Percentiles rank a stretch among this genome's conserved stretches.
Evolutionary conservation across 768 basidiomycete genomes (phyloP).

Genomic region (Heimioporus sp.): DNA sequence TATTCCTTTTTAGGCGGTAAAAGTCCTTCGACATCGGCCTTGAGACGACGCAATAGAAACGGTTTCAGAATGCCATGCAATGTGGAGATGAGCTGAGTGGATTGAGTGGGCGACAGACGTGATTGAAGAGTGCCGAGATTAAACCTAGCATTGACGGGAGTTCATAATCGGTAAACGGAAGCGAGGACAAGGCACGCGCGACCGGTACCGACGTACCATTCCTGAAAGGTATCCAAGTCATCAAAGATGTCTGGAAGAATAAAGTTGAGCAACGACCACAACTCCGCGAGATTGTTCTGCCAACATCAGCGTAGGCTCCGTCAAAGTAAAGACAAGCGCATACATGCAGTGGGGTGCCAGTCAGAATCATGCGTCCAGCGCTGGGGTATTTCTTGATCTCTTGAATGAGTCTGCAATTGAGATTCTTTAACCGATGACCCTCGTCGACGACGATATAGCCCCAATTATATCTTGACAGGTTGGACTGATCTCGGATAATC

Average conservation of each 20-base stretch:
- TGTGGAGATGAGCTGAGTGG: slow-evolving; percentile 66
- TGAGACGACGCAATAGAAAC: slow-evolving; percentile 89
- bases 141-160: slow-evolving; percentile 46
- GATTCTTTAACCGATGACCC: slow-evolving; percentile 93
- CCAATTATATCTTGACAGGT: slow-evolving; percentile 68
- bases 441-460: slow-evolving; percentile 96
- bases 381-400: slow-evolving; percentile 87
- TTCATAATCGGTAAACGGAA: not conserved
- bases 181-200: not conserved
- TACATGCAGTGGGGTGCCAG: slow-evolving; percentile 95
- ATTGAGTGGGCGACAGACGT: slow-evolving; percentile 54
- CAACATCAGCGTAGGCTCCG: not conserved
- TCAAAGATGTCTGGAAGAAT: slow-evolving; percentile 93
- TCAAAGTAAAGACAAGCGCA: slow-evolving; percentile 15
- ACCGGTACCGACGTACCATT: slow-evolving; percentile 54
- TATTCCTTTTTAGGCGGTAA: slow-evolving; percentile 95
- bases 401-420: slow-evolving; percentile 85
- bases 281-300: slow-evolving; percentile 94
- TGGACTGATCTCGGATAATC: slow-evolving; percentile 76
- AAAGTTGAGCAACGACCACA: slow-evolving; percentile 96
- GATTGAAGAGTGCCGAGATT: slow-evolving; percentile 65
- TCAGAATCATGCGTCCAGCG: slow-evolving; percentile 89
- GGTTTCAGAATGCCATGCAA: slow-evolving; percentile 93
- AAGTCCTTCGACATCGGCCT: slow-evolving; percentile 76
- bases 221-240: slow-evolving; percentile 86